Evolutionary conservation across 108 stramenopile species (phyloP), one percentile per base, ranked within the genome.

Genomic region (Poteriospumella lacustris): DNA sequence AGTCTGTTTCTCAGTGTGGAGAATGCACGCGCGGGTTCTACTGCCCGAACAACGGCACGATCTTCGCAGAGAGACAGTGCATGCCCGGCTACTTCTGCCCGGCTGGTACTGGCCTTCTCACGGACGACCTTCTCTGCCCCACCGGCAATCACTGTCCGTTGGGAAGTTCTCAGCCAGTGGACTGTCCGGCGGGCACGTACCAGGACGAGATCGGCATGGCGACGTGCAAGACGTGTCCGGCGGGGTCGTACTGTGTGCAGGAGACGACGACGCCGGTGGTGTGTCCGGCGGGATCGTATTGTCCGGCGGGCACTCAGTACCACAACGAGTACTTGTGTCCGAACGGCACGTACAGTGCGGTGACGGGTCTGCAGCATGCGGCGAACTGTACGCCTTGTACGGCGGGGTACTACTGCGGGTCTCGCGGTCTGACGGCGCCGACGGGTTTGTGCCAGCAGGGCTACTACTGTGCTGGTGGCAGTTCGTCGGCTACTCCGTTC

Each of bases 391-490:
- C 62, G 15, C 2, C 69, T 12, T 62, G 77, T 31, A 41, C 78
- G 1, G 33, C 80, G 34, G 84, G 84, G 1, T 76, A 36, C 15
- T 85, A 85, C 60, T 83, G 79, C 33, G 79, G 47, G 2, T 80
- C 26, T 0, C n/a, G 39, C 42, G 84, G 80, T 0, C 36, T 75
- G 33, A 36, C 69, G 43, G 42, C 1, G 44, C 40, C 78, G 9
- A 70, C 52, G 42, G 80, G 80, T 1, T 43, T 44, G 52, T 85
- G 84, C 81, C 59, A 79, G 12, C 68, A 43, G 33, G 83, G 83
- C 26, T 88, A 87, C 76, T 89, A 83, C 82, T 83, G 82, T 42
- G 43, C 69, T 1, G 59, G 81, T 1, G 80, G 80, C 42, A 77
- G 82, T 2, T 75, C 68, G 44, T 85, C 85, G 19, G 68, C 87